Base-by-base conservation (phyloP, 2,329 filamentous ascomycete genomes). In the Fusarium concolor region DNA sequence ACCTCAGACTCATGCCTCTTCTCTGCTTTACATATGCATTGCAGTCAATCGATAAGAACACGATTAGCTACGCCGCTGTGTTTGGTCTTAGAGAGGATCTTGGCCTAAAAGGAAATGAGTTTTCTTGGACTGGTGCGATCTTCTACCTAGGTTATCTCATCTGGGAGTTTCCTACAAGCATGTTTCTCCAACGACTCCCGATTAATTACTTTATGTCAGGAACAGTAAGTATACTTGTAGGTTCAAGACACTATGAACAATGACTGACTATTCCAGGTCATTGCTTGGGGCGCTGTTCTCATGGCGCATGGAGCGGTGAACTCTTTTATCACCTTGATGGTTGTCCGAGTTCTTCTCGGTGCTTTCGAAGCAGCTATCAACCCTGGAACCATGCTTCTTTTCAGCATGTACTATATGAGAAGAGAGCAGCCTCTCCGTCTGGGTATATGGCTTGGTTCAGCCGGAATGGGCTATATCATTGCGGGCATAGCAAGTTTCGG, bases 391-490 rank as follows among this genome's bases (percentile, higher is more conserved):
- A 72, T 72, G 70, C 45, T 71, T 0, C 26, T 72, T 0, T 68
- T 71, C 2, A 64, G 60, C 0, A 72, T 72, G 70, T 72, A 71
- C 50, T 72, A 72, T 5, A 71, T 29, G 2, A 26, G 67, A 35
- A 47, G 28, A 2, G 70, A 72, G 5, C 70, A 72, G 1, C 67
- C 67, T 3, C 22, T 71, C 0, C 52, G 70, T 0, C 56, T 72
- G 60, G 69, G 70, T 2, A 72, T 72, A 3, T 72, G 70, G 70
- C 46, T 71, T 1, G 67, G 67, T 1, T 71, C 61, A 0, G 65
- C 67, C 2, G 70, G 70, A 0, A 28, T 72, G 1, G 70, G 67
- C 0, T 71, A 71, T 2, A 68, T 72, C 29, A 59, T 72, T 9
- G 67, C 67, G 1, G 70, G 70, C 1, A 71, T 72, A 9, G 54